Base-by-base conservation (phyloP, 495 filamentous ascomycete species). In the Thermothielavioides terrestris region DNA sequence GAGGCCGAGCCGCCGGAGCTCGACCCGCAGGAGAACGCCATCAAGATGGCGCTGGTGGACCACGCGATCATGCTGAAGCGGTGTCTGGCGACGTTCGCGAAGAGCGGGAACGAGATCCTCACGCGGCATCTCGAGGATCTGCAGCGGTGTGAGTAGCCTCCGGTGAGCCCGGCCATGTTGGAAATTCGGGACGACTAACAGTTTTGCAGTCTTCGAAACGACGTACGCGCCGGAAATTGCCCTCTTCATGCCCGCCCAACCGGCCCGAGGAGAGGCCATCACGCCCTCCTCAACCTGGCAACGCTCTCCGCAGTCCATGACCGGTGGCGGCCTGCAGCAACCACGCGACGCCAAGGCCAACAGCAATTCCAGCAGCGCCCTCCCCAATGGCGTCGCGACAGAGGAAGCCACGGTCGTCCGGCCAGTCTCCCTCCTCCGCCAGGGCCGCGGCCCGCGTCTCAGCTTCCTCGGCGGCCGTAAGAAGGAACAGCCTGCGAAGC, bases 41-140 rank as follows among this genome's bases (percentile, higher is more conserved):
- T 98, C 44, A 84, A 82, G 53, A 83, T 87, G 50, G 88, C 88
- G 17, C 74, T 98, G 34, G 76, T 94, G 42, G 92, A 98, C 60
- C 90, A 98, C 60, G 88, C 88, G 4, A 75, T 89, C 35, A 79
- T 84, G 54, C 81, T 97, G 61, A 90, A 90, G 69, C 81, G 88
- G 49, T 89, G 87, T 55, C 63, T 98, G 43, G 73, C 77, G 8
- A 76, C 84, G 46, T 88, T 85, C 61, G 27, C 79, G 70, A 59
- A 77, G 74, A 76, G 80, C 77, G 53, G 72, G 76, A 58, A 74
- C 60, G 58, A 74, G 61, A 49, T 63, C 55, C 69, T 72, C 55
- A 58, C 57, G 18, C 54, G 62, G 46, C 61, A 60, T 43, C 54
- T 73, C 34, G 64, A 74, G 63, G 67, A 72, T 56, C 61, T 73